Evolutionary conservation across 1,284 basidiomycete genomes (phyloP), one percentile per base, ranked within the genome.

Genomic region (Cryptococcus sp.): DNA sequence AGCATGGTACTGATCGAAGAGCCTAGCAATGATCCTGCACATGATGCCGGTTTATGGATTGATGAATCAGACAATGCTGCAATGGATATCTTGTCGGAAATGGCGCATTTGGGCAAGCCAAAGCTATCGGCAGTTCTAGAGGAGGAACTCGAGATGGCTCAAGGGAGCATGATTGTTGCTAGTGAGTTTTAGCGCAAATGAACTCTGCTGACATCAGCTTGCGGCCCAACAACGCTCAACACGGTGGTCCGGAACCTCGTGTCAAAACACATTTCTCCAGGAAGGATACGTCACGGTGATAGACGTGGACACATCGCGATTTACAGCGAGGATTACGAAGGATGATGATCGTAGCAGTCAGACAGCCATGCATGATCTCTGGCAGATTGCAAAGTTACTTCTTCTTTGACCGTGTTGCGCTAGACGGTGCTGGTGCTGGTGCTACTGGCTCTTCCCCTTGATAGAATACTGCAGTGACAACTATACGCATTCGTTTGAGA

Each of bases 401-500:
- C 52, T 60, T 63, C 46, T 57, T 63, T 19, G 61, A 59, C 15
- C 61, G 38, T 7, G 55, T 60, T 15, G 56, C 50, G 5, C 40
- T 23, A 35, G 30, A 40, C 10, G 54, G 40, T 35, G 61, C 47
- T 17, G 61, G 46, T 27, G 55, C 48, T 13, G 40, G 39, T n/a
- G 50, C 55, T 5, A 65, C 61, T 1, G 76, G 75, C 47, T 78
- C 75, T 61, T 92, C 90, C 58, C 86, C 86, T 62, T 92, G 90
- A 65, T 92, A 93, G 39, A 92, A 85, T 70, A 87, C 88, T 65
- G 86, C 90, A 78, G 89, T 88, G 39, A 93, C 86, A 46, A 85
- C 78, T 39, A 93, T 80, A 60, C 85, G 85, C 71, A 89, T 86
- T 27, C 82, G 81, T 47, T 85, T 83, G 27, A 92, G 80, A 40